Evolutionary conservation across 2,329 filamentous ascomycete genomes (phyloP), one percentile per base, ranked within the genome.

Genomic region (Epichloe aotearoae): DNA sequence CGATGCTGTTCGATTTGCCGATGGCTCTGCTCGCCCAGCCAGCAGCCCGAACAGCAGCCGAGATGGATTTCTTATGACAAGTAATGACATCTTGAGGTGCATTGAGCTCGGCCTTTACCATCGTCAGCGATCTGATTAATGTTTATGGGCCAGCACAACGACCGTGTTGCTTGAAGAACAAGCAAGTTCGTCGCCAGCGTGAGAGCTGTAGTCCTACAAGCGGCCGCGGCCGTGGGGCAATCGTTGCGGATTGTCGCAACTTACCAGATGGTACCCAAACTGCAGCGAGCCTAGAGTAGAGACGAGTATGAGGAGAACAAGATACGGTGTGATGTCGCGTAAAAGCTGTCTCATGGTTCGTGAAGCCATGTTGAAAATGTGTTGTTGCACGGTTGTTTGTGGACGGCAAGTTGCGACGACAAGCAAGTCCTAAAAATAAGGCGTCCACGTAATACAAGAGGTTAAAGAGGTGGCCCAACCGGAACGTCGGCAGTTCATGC

Each of bases 1-100:
- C 49, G 23, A 56, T 57, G 19, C 59, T 53, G 50, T 55, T 53
- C 52, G 56, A 54, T 30, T 56, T 55, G 51, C 56, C 44, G 10
- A 47, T 38, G 17, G 59, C 54, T 10, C 62, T 56, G 7, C 62
- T 56, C 52, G 65, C 52, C 60, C 64, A 59, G 39, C 54, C 56
- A 19, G 58, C 57, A 50, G 64, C 50, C 37, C 60, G 59, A 49
- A 55, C 48, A 51, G 62, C 50, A 11, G 61, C 52, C 39, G 66
- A 66, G 47, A 70, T 67, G 46, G 69, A 65, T 55, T 70, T 69
- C 55, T 80, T 82, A 58, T 80, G 81, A 71, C 93, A 97, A 52
- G 87, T 94, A 60, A 98, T 85, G 61, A 94, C 88, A 73, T 90
- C 84, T 75, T 96, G 84, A 8, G 93, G 93, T 8, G 91, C 88